A percentile compares a stretch with the other conserved stretches of the same genome.
These are phyloP conservation scores for Picocystis sp. DNA, from an alignment of 163 green algal species.

Conservation along the genomic window DNA sequence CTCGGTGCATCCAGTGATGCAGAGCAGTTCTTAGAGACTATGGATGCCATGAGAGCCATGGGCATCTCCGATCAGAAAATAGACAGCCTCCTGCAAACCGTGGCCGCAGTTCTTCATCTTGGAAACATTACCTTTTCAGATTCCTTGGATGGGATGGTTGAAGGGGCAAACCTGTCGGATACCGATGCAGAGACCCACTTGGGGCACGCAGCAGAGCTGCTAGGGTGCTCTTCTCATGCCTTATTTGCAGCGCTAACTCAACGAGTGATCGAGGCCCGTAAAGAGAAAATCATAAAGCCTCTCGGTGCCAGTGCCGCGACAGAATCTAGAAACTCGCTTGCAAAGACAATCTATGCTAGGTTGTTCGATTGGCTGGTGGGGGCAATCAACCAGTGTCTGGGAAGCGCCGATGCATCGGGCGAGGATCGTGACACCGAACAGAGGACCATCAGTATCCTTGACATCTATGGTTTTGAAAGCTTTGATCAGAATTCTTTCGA, in stretches of 20 bases:
- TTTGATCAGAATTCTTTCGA: slow-evolving; percentile 50
- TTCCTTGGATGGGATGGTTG: slow-evolving; percentile 26
- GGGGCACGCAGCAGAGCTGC: slow-evolving; percentile 30
- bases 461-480: slow-evolving; percentile 17
- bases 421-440: slow-evolving; percentile 21
- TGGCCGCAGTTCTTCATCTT: slow-evolving; percentile 64
- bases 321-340: slow-evolving; percentile 60
- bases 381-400: slow-evolving; percentile 15
- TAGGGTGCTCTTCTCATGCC: slow-evolving; percentile 25
- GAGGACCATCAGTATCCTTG: slow-evolving; percentile 19
- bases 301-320: slow-evolving; percentile 37
- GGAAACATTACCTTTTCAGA: slow-evolving; percentile 63
- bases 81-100: slow-evolving; percentile 28
- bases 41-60: slow-evolving; percentile 44
- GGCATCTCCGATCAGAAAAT: slow-evolving; percentile 32
- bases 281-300: slow-evolving; percentile 13
- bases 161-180: slow-evolving; percentile 13
- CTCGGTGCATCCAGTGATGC: slow-evolving; percentile 62
- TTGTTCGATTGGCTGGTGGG: slow-evolving; percentile 64
- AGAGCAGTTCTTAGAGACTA: slow-evolving; percentile 39
- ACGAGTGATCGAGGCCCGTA: slow-evolving; percentile 27
- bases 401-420: slow-evolving; percentile 26
- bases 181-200: slow-evolving; percentile 10
- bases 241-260: slow-evolving; percentile 32
- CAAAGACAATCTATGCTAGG: slow-evolving; percentile 61